These are phyloP conservation scores for Amanita muscaria DNA, from an alignment of 768 basidiomycete species.

Conservation along the genomic window DNA sequence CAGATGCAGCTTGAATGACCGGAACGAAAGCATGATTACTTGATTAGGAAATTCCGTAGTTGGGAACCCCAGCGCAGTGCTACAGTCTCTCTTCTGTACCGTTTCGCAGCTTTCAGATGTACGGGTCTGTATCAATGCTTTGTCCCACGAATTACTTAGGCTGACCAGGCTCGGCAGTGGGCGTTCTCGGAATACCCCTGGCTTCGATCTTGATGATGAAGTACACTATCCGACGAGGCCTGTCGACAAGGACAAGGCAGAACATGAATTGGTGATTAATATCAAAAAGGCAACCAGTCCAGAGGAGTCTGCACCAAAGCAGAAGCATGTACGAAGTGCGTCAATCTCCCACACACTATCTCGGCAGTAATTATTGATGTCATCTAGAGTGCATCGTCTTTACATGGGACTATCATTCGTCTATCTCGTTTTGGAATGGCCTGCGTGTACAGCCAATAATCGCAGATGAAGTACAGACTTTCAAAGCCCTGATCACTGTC, in stretches of 20 bases:
- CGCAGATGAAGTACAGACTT: conserved; percentile 95
- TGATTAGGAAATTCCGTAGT: background rate
- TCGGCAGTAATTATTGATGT: conserved; percentile 10
- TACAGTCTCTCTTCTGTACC: background rate
- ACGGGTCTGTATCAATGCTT: background rate
- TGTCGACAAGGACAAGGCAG: conserved; percentile 97
- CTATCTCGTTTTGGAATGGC: conserved; percentile 96
- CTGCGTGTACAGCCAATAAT: conserved; percentile 94
- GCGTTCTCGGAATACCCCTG: conserved; percentile 25
- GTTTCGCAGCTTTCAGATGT: background rate
- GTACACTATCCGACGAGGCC: conserved; percentile 94
- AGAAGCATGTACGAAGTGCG: conserved; percentile 98
- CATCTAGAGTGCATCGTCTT: conserved; percentile 90
- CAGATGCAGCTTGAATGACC: background rate
- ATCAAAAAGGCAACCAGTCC: conserved; percentile 98
- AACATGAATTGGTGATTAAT: conserved; percentile 85
- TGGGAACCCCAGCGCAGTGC: background rate
- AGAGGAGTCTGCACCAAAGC: conserved; percentile 95
- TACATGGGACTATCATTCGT: conserved; percentile 99
- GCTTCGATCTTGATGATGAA: conserved; percentile 72
- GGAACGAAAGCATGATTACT: background rate
- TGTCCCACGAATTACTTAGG: background rate
- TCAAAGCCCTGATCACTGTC: conserved; percentile 95
- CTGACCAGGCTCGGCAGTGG: conserved; percentile 32
- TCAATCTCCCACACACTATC: conserved; percentile 12